A percentile compares a stretch with the other conserved stretches of the same genome.
Conservation (phyloP, 2,329 filamentous ascomycete species). For the Aspergillus costaricaensis region DNA sequence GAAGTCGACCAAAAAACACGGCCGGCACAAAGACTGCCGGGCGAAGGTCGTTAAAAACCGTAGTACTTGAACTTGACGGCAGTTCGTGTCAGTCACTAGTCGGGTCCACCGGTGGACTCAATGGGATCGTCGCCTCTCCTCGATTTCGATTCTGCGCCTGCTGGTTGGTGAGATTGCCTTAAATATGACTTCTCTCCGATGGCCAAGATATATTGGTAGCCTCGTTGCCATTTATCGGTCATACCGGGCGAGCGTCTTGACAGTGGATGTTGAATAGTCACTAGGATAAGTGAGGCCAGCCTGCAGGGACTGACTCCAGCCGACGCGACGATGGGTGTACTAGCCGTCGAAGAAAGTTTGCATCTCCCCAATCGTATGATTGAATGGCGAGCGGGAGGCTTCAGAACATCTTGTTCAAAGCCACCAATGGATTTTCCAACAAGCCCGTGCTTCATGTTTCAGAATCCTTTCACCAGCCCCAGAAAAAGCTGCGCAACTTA, state of each 20-base stretch:
- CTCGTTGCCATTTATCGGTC: neutral
- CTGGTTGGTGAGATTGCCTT: neutral
- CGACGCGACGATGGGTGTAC: neutral
- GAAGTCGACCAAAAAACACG: neutral
- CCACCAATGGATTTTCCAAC: constrained; percentile 17
- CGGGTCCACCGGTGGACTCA: constrained; percentile 14
- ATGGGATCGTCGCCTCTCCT: neutral
- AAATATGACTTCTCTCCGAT: neutral
- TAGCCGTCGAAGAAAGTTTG: neutral
- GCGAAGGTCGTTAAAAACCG: neutral
- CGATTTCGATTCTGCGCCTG: neutral
- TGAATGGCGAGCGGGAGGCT: neutral
- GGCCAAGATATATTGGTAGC: neutral
- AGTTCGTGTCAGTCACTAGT: constrained; percentile 14
- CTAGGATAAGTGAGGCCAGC: neutral
- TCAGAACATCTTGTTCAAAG: neutral
- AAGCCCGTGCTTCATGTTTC: constrained; percentile 25
- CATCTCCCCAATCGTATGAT: constrained; percentile 14
- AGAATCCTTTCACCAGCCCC: constrained; percentile 2
- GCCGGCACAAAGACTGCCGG: neutral
- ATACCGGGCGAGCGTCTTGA: neutral
- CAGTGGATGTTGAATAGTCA: neutral
- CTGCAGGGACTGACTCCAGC: neutral
- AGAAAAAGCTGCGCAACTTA: neutral
- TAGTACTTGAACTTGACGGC: constrained; percentile 4